These are phyloP conservation scores for Akebia trifoliata DNA, from an alignment of 164 flowering plant genomes.

Conservation along the genomic window DNA sequence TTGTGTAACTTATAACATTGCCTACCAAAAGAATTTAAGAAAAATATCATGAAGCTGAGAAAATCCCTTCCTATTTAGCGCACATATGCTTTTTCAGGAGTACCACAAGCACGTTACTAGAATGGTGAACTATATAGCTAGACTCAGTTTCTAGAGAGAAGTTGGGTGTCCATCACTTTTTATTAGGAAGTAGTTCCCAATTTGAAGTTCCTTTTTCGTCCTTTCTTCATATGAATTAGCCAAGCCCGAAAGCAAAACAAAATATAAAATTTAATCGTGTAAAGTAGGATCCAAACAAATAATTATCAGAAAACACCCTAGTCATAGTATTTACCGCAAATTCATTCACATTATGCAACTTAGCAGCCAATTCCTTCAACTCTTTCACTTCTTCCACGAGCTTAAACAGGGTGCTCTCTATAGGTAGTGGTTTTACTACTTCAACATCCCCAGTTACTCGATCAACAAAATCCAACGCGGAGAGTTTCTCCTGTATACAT, in stretches of 20 bases:
- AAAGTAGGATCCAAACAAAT: neutral
- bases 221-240: neutral
- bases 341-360: conserved; percentile 61
- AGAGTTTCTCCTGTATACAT: conserved; percentile 54
- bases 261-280: neutral
- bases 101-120: too few species aligned
- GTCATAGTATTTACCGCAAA: conserved; percentile 64
- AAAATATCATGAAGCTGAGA: too few species aligned
- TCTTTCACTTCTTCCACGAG: conserved; percentile 74
- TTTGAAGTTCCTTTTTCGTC: neutral
- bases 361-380: conserved; percentile 74
- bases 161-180: too few species aligned
- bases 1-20: too few species aligned
- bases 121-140: too few species aligned
- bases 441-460: conserved; percentile 28
- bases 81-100: too few species aligned
- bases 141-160: too few species aligned
- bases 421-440: conserved; percentile 49
- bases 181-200: too few species aligned
- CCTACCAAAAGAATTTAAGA: too few species aligned
- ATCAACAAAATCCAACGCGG: conserved; percentile 71
- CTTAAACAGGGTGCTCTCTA: conserved; percentile 69
- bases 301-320: neutral
- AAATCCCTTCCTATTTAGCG: too few species aligned
- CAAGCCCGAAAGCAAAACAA: neutral